Evolutionary conservation across 352 stramenopile genomes (phyloP), one percentile per base, ranked within the genome.

Genomic region (Phytophthora boehmeriae): DNA sequence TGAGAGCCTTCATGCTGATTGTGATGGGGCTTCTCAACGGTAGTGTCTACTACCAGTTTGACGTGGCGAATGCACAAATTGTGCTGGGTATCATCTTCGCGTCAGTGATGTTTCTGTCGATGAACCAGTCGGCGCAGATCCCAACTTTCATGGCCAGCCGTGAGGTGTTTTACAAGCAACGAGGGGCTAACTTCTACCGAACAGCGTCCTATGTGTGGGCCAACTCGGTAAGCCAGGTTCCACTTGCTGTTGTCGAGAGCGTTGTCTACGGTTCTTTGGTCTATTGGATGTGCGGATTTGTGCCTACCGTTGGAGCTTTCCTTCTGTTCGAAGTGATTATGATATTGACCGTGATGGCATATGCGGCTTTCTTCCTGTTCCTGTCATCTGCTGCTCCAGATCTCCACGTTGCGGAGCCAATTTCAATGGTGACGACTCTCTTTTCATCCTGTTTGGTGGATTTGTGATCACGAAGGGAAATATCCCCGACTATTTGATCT

Each of bases 81-180:
- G 59, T 90, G 5, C 64, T 95, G 50, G 86, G 89, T 11, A 73
- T 93, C 23, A 63, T 93, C 9, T 96, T 93, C 59, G 66, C 82
- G 27, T 73, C 70, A 14, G 63, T 92, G 34, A 75, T 97, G 47
- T 93, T 90, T 51, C 59, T 90, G 5, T 78, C 73, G 11, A 46
- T 96, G 30, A 78, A 78, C 30, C 75, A 83, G 17, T 82, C 88
- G 54, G 45, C 83, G 5, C 75, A 86, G 42, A 71, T 96, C n/a
- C 81, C 86, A 14, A 77, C 76, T 22, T 54, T 95, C 47, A 87
- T 95, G 53, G 70, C 80, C n/a, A 63, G 48, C 47, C 73, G 74
- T 17, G 72, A 65, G 4, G 50, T 87, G 20, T 96, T 89, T 66
- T 93, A 94, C 76, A 93, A 92, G 49, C 87, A 96, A 38, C 65